Base-by-base conservation (phyloP, 139 green algal species). In the Diplosphaera chodatii region DNA sequence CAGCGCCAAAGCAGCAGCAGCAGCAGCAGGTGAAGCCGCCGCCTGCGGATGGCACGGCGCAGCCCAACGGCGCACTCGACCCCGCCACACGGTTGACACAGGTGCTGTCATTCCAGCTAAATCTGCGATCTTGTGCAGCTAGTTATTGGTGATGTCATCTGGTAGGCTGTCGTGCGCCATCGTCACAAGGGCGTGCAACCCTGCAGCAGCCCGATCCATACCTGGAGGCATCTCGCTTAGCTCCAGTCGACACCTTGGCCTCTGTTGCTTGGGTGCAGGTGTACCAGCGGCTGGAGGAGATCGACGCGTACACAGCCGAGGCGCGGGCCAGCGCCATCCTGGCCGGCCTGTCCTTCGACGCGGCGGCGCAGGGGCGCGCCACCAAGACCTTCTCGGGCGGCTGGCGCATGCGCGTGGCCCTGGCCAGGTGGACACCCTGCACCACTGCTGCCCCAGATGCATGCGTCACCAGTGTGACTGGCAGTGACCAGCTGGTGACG, bases 321-420 rank as follows among this genome's bases (percentile, higher is more conserved):
- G 72, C 90, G 3, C 74, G 89, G n/a, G 92, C 92, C 1, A 83
- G 86, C 4, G 74, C 75, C 55, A 94, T 97, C 40, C 77, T 97
- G 66, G 74, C 85, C 0, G 92, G 92, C 15, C 80, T 97, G 29
- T 91, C 82, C 33, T 97, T 97, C 69, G 77, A 83, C 13, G 10
- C 77, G 0, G 84, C 21, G 15, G 27, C 70, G n/a, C 70, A 83
- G 85, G 31, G 27, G 4, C 79, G 87, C 0, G 40, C 87, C 18
- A 96, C 91, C 2, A 75, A 72, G 21, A 90, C 79, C 6, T 92
- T 96, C 78, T 83, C 59, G 18, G 88, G 91, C 4, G 91, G 92
- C 16, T 93, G 95, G 87, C 84, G 93, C 32, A 88, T 92, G 75
- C 87, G 92, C 16, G 88, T 98, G 32, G 91, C 90, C 0, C 78